Percentiles rank a stretch among this genome's conserved stretches.
These are phyloP conservation scores for Penstemon eatonii DNA, from an alignment of 257 asterid species.

Conservation along the genomic window DNA sequence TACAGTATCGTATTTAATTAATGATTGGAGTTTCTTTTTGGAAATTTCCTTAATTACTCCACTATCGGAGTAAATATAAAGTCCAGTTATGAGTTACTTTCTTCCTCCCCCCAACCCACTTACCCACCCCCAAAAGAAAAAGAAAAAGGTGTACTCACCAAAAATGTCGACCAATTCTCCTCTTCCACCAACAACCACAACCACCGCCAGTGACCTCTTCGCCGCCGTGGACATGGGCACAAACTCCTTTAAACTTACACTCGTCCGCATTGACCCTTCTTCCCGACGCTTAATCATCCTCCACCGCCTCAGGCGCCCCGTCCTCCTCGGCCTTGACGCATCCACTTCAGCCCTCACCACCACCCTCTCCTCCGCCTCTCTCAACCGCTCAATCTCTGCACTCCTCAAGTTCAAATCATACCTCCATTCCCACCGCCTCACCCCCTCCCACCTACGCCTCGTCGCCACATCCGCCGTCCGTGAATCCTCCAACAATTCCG, in stretches of 20 bases:
- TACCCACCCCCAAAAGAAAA: background rate
- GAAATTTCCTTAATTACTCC: too few relatives aligned
- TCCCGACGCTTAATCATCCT: conserved; percentile 62
- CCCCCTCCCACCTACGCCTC: conserved; percentile 55
- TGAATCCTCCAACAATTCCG: conserved; percentile 67
- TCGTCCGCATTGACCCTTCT: conserved; percentile 50
- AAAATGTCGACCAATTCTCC: conserved; percentile 28
- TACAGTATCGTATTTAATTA: too few relatives aligned
- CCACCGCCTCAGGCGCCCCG: conserved; percentile 62
- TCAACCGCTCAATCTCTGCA: conserved; percentile 52
- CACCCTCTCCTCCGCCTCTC: conserved; percentile 49
- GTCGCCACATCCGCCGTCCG: conserved; percentile 93
- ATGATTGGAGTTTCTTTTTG: too few relatives aligned
- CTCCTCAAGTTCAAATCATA: conserved; percentile 46
- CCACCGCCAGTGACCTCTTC: conserved; percentile 36
- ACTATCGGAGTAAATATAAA: too few relatives aligned
- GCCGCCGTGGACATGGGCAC: conserved; percentile 86
- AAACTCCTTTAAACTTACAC: conserved; percentile 70
- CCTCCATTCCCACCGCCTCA: conserved; percentile 40
- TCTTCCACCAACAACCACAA: conserved; percentile 18
- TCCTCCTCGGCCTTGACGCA: conserved; percentile 68
- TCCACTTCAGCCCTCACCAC: conserved; percentile 38
- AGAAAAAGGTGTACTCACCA: background rate
- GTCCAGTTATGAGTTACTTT: too few relatives aligned
- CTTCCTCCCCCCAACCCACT: background rate